These are phyloP conservation scores for Hordeum pubiflorum DNA, from an alignment of 202 grass and related monocot species.

Conservation along the genomic window DNA sequence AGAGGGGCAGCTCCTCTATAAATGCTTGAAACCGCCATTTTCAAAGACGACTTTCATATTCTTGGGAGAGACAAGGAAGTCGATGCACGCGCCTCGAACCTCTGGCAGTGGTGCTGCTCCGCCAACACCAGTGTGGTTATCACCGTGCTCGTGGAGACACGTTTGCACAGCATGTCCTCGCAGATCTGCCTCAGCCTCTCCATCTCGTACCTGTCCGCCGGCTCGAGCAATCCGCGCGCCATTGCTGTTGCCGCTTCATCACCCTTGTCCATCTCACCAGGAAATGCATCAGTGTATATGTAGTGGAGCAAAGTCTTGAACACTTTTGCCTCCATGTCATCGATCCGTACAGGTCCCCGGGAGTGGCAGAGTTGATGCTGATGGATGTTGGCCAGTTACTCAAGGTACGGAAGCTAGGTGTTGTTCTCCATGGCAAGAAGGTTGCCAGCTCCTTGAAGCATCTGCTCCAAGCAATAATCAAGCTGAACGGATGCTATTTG, in stretches of 20 bases:
- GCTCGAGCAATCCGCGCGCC: neutral
- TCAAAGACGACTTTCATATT: neutral
- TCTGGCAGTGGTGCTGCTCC: neutral
- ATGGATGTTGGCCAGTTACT: neutral
- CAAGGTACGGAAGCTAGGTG: neutral
- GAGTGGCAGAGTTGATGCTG: neutral
- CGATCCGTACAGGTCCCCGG: neutral
- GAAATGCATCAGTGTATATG: neutral
- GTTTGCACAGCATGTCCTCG: neutral
- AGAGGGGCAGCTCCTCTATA: neutral
- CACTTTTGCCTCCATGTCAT: neutral
- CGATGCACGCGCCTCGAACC: neutral
- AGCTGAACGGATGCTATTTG: neutral
- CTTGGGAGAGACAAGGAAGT: neutral
- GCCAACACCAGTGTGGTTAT: neutral
- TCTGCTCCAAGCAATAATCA: neutral
- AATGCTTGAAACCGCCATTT: neutral
- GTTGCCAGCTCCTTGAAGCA: neutral
- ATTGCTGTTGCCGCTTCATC: neutral
- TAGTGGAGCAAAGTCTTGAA: neutral
- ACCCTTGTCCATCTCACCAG: neutral
- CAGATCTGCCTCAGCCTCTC: neutral
- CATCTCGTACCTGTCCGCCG: neutral
- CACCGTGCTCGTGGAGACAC: neutral
- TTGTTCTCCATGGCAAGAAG: neutral